These are phyloP conservation scores for Sporisorium graminicola DNA, from an alignment of 1,284 basidiomycete genomes.

Conservation along the genomic window DNA sequence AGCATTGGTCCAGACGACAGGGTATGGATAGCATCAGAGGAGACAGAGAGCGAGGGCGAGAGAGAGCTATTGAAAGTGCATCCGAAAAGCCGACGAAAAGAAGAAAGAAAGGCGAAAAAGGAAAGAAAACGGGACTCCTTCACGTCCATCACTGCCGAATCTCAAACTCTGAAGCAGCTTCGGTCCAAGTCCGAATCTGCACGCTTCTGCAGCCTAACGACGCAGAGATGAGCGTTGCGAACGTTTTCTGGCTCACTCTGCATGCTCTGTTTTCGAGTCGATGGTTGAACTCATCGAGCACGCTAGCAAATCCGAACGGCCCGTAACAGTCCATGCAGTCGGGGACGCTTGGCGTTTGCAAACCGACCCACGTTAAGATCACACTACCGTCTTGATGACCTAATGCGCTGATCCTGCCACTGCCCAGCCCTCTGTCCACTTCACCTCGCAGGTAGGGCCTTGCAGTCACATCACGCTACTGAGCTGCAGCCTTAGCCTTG, in stretches of 20 bases:
- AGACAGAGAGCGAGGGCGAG: too few species aligned
- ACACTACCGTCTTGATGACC: background rate
- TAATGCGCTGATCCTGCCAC: too few species aligned
- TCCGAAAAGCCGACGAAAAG: background rate
- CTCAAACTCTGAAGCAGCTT: background rate
- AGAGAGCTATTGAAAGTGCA: too few species aligned
- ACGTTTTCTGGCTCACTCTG: background rate
- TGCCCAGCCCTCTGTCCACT: too few species aligned
- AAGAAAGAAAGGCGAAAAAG: background rate
- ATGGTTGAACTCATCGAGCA: too few species aligned
- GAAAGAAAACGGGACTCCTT: background rate
- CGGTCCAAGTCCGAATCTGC: background rate
- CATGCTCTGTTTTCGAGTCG: background rate
- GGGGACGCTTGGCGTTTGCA: too few species aligned
- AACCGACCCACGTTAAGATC: background rate
- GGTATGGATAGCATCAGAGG: too few species aligned
- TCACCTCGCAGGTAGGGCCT: too few species aligned
- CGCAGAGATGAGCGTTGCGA: background rate
- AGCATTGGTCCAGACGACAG: too few species aligned
- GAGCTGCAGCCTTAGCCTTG: too few species aligned
- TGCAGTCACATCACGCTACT: too few species aligned
- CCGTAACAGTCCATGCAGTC: too few species aligned
- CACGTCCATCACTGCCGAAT: background rate
- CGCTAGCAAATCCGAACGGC: background rate
- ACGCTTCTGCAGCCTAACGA: conserved; percentile 2